These are phyloP conservation scores for Colletotrichum zoysiae DNA, from an alignment of 2,329 filamentous ascomycete genomes.

Conservation along the genomic window DNA sequence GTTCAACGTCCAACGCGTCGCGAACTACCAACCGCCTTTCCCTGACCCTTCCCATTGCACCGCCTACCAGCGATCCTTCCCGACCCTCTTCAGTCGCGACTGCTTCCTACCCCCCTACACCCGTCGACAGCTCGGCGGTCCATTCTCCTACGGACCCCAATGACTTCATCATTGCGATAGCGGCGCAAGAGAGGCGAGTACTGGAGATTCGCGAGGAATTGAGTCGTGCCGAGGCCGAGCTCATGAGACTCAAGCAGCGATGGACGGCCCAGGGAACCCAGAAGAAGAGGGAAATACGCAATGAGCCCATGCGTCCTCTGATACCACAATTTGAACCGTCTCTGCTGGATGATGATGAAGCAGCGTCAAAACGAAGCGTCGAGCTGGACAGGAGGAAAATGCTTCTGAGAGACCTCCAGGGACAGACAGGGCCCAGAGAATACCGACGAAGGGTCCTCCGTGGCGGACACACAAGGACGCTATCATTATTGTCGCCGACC, in stretches of 20 bases:
- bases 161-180: conserved; percentile 88
- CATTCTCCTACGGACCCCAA: conserved; percentile 67
- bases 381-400: conserved; percentile 83
- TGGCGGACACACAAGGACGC: conserved; percentile 71
- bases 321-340: conserved; percentile 44
- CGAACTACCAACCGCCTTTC: conserved; percentile 70
- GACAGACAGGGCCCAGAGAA: conserved; percentile 58
- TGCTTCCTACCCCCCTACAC: conserved; percentile 63
- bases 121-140: conserved; percentile 58
- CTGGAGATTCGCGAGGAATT: conserved; percentile 93
- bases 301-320: conserved; percentile 64
- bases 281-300: conserved; percentile 77
- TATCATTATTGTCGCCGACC: conserved; percentile 85
- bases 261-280: conserved; percentile 83
- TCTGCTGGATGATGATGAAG: conserved; percentile 55
- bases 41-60: conserved; percentile 71
- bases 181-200: conserved; percentile 90
- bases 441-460: conserved; percentile 74
- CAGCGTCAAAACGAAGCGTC: conserved; percentile 54
- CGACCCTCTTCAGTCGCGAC: conserved; percentile 64
- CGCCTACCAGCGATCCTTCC: conserved; percentile 64
- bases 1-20: conserved; percentile 66
- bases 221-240: conserved; percentile 81
- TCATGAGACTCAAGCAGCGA: conserved; percentile 83
- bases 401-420: conserved; percentile 63